phyloP scores from a whole-genome alignment of 345 rosid genomes.

The Linum usitatissimum region DNA sequence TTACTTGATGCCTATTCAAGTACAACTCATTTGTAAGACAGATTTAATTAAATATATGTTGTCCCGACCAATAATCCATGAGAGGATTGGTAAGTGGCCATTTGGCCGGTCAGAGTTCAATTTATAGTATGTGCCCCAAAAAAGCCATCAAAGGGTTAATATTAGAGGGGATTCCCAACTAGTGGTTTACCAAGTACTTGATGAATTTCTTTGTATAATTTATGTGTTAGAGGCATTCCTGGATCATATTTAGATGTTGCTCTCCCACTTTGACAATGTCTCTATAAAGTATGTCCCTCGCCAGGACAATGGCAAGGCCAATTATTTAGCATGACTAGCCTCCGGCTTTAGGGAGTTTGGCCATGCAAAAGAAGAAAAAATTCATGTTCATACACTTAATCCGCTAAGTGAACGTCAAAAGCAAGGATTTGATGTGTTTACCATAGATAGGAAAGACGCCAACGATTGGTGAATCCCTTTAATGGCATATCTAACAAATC shows the following conservation, averaged over 20 bases:
- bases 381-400: too few relatives aligned
- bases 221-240: background rate
- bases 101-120: background rate
- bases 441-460: too few relatives aligned
- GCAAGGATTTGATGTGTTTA: too few relatives aligned
- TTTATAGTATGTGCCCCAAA: background rate
- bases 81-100: background rate
- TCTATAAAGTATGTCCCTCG: background rate
- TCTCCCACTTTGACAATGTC: background rate
- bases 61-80: background rate
- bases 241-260: background rate
- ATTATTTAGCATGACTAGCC: background rate
- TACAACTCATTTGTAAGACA: background rate
- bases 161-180: background rate
- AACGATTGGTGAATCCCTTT: too few relatives aligned
- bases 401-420: too few relatives aligned
- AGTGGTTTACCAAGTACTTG: background rate
- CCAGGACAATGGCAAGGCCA: background rate
- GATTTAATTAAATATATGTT: background rate
- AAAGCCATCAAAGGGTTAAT: background rate
- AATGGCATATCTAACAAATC: too few relatives aligned
- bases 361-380: background rate
- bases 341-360: background rate
- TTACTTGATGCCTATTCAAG: background rate
- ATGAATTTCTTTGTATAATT: background rate